phyloP scores from a whole-genome alignment of 371 early-diverging fungal genomes.

The Zancudomyces culisetae region DNA sequence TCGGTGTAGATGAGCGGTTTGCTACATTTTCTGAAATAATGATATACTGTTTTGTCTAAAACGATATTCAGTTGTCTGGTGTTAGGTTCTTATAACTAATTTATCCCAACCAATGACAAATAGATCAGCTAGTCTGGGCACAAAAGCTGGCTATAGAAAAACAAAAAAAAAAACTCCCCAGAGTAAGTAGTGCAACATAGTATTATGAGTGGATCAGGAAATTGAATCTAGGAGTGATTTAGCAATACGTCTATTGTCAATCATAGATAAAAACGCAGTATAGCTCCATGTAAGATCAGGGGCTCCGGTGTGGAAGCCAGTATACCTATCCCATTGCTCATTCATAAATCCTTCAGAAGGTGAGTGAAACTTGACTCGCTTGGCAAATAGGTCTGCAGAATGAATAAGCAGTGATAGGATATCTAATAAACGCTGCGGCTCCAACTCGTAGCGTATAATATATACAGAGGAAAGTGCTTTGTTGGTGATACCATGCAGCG shows the following conservation, averaged over 20 bases:
- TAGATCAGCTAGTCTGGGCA: too few species aligned
- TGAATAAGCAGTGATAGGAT: constrained; percentile 11
- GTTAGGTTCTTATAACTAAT: too few species aligned
- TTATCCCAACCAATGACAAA: too few species aligned
- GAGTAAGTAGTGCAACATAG: too few species aligned
- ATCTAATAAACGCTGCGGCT: neutral
- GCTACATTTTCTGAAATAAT: too few species aligned
- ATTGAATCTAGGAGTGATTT: neutral
- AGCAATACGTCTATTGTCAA: neutral
- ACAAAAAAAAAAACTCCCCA: neutral
- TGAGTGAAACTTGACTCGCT: constrained; percentile 33
- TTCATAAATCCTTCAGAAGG: constrained; percentile 29
- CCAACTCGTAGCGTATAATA: neutral
- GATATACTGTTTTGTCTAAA: too few species aligned
- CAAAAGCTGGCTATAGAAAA: too few species aligned
- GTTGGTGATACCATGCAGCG: constrained; percentile 1
- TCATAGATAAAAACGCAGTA: constrained; percentile 21
- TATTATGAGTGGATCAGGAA: too few species aligned
- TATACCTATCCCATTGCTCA: constrained; percentile 41
- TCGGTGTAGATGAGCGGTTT: too few species aligned
- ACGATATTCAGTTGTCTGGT: too few species aligned
- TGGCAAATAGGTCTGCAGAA: constrained; percentile 34
- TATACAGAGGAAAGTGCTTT: neutral
- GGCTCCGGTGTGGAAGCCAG: constrained; percentile 44
- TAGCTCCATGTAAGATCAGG: constrained; percentile 58